phyloP scores from a whole-genome alignment of 1,139 yeast species.

The Trichomonascaceae sp. region DNA sequence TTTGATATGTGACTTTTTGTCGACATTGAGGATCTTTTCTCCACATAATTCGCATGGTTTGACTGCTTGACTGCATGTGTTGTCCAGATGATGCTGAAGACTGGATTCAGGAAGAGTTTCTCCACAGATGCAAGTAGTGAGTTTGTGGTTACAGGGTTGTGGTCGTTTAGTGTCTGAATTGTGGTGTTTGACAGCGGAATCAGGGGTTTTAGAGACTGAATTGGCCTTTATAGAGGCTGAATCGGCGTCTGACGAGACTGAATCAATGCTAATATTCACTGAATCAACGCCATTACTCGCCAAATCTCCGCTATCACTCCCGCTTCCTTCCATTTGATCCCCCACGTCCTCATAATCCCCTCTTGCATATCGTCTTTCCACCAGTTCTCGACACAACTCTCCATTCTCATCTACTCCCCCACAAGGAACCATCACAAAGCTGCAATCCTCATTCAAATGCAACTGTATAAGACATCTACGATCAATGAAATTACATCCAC shows the following conservation, averaged over 20 bases:
- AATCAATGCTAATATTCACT: background rate
- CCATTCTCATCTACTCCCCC: conserved; percentile 14
- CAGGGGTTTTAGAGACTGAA: too few relatives aligned
- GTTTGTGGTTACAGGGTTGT: conserved; percentile 12
- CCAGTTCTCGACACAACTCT: conserved; percentile 12
- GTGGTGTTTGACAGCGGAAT: too few relatives aligned
- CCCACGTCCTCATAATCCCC: background rate
- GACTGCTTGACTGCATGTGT: conserved; percentile 15
- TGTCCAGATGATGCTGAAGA: conserved; percentile 17
- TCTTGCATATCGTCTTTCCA: conserved; percentile 18
- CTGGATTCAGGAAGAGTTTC: conserved; percentile 12
- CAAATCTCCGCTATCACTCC: background rate
- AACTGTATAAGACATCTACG: conserved; percentile 54
- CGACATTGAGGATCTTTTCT: conserved; percentile 29
- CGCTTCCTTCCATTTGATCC: background rate
- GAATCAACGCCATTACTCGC: background rate
- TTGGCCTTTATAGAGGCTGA: background rate
- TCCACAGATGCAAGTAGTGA: conserved; percentile 21
- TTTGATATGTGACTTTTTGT: conserved; percentile 20
- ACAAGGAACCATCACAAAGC: conserved; percentile 45
- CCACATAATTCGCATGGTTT: conserved; percentile 41
- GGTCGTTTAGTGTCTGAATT: background rate
- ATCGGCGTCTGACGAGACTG: background rate
- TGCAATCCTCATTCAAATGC: conserved; percentile 49
- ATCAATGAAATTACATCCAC: conserved; percentile 58